A percentile compares a stretch with the other conserved stretches of the same genome.
These are phyloP conservation scores for Elaeagnus macrophylla DNA, from an alignment of 306 rosid species.

Conservation along the genomic window DNA sequence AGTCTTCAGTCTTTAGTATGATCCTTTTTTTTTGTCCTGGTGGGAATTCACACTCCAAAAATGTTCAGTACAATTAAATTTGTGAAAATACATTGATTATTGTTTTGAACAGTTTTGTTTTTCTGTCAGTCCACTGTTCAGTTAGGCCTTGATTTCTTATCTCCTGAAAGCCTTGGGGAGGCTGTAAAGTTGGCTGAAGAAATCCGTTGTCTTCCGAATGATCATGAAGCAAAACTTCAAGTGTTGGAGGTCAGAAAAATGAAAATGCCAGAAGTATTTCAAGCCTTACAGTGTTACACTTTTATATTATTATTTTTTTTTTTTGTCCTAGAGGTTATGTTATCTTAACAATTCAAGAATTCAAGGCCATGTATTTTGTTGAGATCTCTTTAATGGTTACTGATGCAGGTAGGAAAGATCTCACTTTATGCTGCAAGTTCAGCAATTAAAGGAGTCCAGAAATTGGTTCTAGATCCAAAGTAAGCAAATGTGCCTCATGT, in stretches of 20 bases:
- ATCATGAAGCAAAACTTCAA: slow-evolving; percentile 78
- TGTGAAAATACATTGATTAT: no score
- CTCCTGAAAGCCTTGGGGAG: slow-evolving; percentile 88
- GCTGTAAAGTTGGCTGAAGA: slow-evolving; percentile 78
- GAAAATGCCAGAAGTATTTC: neutral
- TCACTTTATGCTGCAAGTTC: slow-evolving; percentile 97
- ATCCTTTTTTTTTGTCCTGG: no score
- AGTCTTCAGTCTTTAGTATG: no score
- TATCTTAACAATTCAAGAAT: slow-evolving; percentile 6
- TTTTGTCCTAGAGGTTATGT: neutral
- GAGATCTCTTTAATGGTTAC: slow-evolving; percentile 17
- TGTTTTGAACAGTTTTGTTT: neutral
- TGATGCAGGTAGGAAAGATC: slow-evolving; percentile 79
- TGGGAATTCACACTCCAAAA: no score
- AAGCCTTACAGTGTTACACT: no score
- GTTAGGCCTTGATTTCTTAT: slow-evolving; percentile 92
- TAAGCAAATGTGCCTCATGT: slow-evolving; percentile 24
- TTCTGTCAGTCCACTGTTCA: slow-evolving; percentile 73
- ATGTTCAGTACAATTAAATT: no score
- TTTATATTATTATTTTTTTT: neutral
- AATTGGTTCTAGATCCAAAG: slow-evolving; percentile 90
- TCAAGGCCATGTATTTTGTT: neutral
- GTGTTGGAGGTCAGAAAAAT: slow-evolving; percentile 69
- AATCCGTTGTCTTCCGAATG: slow-evolving; percentile 82
- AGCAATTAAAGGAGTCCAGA: slow-evolving; percentile 87